Conservation (phyloP, 257 asterid species). For the Nemophila menziesii region DNA sequence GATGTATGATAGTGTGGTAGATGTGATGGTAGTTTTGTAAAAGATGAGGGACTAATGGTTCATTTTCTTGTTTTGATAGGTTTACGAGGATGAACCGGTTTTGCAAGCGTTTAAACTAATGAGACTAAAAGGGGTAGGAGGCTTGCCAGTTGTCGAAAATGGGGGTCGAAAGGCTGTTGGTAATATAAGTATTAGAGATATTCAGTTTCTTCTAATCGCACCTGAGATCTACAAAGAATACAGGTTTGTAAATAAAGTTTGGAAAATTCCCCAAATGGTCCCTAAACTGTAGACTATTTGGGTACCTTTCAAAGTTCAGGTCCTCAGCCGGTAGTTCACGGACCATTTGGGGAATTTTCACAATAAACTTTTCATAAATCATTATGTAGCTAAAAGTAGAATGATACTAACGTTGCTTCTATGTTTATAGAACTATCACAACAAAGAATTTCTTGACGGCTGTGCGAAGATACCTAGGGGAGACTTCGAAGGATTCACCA, state of each 20-base stretch:
- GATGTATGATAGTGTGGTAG: too few species aligned
- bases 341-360: too few species aligned
- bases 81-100: conserved; percentile 80
- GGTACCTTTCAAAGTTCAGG: too few species aligned
- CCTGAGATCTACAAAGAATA: conserved; percentile 85
- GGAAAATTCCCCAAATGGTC: too few species aligned
- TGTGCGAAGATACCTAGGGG: conserved; percentile 40
- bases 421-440: conserved; percentile 62
- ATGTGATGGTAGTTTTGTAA: too few species aligned
- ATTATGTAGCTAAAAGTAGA: background rate
- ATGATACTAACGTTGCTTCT: background rate
- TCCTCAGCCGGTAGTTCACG: too few species aligned
- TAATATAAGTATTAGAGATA: conserved; percentile 89
- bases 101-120: conserved; percentile 86
- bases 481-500: conserved; percentile 33
- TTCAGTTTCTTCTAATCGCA: conserved; percentile 86
- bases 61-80: conserved; percentile 44
- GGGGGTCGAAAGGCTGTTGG: conserved; percentile 75
- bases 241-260: conserved; percentile 32
- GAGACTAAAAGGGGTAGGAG: conserved; percentile 91
- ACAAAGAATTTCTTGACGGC: conserved; percentile 72
- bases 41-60: background rate
- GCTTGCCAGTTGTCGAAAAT: conserved; percentile 69
- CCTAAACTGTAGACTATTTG: too few species aligned
- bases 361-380: too few species aligned